phyloP scores from a whole-genome alignment of 164 flowering plant species.

The Kalanchoe fedtschenkoi region DNA sequence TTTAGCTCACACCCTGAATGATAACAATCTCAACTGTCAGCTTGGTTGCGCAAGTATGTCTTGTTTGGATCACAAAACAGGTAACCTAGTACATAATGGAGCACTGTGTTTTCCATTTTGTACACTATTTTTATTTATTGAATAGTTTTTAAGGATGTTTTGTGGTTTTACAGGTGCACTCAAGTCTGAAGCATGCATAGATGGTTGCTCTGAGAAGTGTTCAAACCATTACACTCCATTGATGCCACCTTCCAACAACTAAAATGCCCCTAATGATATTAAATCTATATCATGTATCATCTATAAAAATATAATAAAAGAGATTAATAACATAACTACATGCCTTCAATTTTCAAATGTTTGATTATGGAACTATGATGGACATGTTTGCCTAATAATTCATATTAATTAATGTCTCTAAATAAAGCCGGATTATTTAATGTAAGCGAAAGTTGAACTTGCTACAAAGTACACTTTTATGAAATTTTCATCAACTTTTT shows the following conservation, averaged over 20 bases:
- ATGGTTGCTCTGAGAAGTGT: neutral
- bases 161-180: neutral
- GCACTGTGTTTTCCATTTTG: neutral
- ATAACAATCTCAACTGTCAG: neutral
- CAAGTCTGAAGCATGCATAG: neutral
- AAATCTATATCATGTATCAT: no score
- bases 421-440: no score
- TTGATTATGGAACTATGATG: no score
- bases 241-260: neutral
- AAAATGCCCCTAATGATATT: neutral
- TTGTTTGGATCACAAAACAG: neutral
- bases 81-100: neutral
- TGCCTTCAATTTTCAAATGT: no score
- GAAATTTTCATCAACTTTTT: no score
- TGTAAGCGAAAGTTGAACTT: no score
- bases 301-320: no score
- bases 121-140: neutral
- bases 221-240: neutral
- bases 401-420: no score
- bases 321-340: no score
- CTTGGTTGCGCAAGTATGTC: neutral
- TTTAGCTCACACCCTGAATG: neutral
- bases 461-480: no score
- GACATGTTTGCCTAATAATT: no score
- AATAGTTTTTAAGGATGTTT: neutral